Evolutionary conservation across 2,329 filamentous ascomycete genomes (phyloP), one percentile per base, ranked within the genome.

Genomic region (Botrytis elliptica): DNA sequence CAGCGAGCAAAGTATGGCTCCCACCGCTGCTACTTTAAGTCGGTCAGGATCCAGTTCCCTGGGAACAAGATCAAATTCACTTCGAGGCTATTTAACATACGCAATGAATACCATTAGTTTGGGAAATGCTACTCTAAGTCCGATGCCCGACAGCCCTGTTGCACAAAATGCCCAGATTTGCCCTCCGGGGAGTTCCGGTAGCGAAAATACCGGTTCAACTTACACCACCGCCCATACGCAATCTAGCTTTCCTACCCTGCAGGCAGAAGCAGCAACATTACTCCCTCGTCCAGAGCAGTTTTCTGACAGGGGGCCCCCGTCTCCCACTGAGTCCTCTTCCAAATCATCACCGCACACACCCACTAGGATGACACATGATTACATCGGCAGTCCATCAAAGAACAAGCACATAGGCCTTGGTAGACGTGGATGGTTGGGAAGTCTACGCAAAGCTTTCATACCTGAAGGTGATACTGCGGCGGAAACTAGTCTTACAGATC

Each of bases 391-490:
- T 70, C 85, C 90, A 33, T 88, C 88, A 80, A 87, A 90, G 83
- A 83, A 79, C 20, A 90, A 89, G 79, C 83, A 85, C 9, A 49
- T 63, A 5, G 65, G 46, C 1, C 22, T 77, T 7, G 73, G 75
- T 33, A 75, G 76, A 72, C 74, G 74, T 38, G 76, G 60, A 82
- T 93, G 91, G 90, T 84, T 94, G 18, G 91, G 91, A 36, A 92
- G 89, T 66, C 81, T 94, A 33, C 86, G 88, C 9, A 74, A 76
- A 65, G 81, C 78, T 2, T 80, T 81, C 44, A 75, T 71, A 44
- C 46, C 64, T 2, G 72, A 69, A 70, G 57, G 55, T 18, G 71
- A 63, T 6, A 44, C 55, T 22, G 40, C 68, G 10, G 66, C 42
- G 12, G 63, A 69, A 18, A 16, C 64, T 0, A 69, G 63, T 64